These are phyloP conservation scores for Solanum paucissectum DNA, from an alignment of 257 asterid species.

Conservation along the genomic window DNA sequence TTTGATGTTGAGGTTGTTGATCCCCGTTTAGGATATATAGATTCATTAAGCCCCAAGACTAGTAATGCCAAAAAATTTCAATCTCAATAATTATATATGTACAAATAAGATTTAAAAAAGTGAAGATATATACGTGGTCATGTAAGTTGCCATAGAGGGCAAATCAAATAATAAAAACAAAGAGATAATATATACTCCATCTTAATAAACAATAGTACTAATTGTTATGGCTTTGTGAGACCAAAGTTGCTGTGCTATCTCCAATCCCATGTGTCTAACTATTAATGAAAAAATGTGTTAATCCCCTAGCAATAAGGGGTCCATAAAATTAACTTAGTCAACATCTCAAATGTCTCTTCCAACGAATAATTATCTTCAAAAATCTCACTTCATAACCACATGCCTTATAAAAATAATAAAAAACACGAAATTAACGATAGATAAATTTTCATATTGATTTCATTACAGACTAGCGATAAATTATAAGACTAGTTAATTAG, in stretches of 20 bases:
- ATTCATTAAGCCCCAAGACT: not conserved
- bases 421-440: not conserved
- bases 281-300: constrained; percentile 4
- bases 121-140: not conserved
- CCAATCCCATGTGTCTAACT: constrained; percentile 10
- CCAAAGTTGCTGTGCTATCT: constrained; percentile 13
- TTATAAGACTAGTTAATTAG: not conserved
- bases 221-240: constrained; percentile 13
- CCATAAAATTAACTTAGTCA: constrained; percentile 26
- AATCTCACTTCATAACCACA: constrained; percentile 30
- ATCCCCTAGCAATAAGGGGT: constrained; percentile 24
- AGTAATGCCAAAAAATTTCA: not conserved
- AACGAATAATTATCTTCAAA: not conserved
- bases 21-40: not conserved
- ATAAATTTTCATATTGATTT: not conserved
- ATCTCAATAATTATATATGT: not conserved
- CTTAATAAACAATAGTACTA: constrained; percentile 6
- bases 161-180: constrained; percentile 5
- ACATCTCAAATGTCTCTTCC: constrained; percentile 29
- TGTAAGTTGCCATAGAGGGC: not conserved
- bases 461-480: not conserved
- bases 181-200: not conserved
- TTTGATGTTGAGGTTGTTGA: not conserved
- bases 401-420: not conserved
- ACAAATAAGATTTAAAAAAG: not conserved